Evolutionary conservation across 805 yeast species (phyloP).

Genomic region (Lipomyces orientalis): DNA sequence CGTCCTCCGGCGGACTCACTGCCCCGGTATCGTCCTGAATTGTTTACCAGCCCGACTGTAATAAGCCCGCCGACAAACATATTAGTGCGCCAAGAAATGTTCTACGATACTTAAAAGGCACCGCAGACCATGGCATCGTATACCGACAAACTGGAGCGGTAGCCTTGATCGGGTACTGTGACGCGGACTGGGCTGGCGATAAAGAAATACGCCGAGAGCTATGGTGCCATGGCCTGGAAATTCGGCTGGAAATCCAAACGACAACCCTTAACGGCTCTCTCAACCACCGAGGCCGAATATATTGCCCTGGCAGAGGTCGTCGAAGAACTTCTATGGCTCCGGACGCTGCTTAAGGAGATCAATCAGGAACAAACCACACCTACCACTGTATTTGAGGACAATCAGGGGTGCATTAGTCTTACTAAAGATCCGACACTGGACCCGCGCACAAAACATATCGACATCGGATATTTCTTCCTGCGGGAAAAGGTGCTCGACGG

Average conservation of each 20-base stretch:
- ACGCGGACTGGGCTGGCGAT: neutral
- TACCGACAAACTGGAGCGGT: neutral
- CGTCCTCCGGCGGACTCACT: no score
- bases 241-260: conserved; percentile 3
- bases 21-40: no score
- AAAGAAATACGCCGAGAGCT: neutral
- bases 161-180: neutral
- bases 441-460: no score
- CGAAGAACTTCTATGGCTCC: no score
- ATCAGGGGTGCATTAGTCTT: no score
- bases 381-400: no score
- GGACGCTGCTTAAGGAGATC: no score
- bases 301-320: neutral
- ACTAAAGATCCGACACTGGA: no score
- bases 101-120: neutral
- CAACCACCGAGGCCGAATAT: no score
- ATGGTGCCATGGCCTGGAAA: neutral
- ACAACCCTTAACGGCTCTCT: neutral
- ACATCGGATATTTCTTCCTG: no score
- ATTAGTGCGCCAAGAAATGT: neutral
- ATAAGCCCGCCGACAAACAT: neutral
- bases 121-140: neutral
- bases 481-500: neutral
- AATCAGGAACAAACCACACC: no score
- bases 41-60: no score